Conservation (phyloP, 768 basidiomycete species). For the Auricularia sp. region DNA sequence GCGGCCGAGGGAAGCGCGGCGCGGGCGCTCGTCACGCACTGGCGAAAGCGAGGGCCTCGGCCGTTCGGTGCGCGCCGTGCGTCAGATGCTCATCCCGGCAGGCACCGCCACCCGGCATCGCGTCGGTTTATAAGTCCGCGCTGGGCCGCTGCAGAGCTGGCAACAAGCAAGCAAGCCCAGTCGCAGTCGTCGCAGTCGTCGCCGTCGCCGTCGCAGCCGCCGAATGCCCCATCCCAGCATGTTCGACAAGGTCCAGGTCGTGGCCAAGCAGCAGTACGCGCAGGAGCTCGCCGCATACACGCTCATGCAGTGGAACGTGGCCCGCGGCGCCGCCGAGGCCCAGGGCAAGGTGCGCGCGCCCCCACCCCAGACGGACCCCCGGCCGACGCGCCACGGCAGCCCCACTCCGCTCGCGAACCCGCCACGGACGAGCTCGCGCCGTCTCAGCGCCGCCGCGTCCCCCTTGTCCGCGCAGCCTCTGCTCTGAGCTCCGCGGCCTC, state of each 20-base stretch:
- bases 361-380: background rate
- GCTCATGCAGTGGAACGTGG: conserved; percentile 27
- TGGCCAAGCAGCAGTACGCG: conserved; percentile 25
- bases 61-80: too few species aligned
- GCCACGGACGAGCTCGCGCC: background rate
- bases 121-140: too few species aligned
- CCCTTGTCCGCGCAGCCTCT: background rate
- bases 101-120: too few species aligned
- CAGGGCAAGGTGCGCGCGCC: background rate
- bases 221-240: background rate
- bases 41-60: too few species aligned
- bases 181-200: too few species aligned
- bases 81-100: too few species aligned
- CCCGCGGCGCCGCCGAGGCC: conserved; percentile 8
- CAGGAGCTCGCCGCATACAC: conserved; percentile 30
- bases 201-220: background rate
- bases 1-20: too few species aligned
- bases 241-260: background rate
- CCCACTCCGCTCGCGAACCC: background rate
- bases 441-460: background rate
- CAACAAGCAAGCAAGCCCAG: too few species aligned
- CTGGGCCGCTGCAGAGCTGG: too few species aligned
- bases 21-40: too few species aligned
- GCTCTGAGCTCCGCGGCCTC: background rate
- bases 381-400: background rate